A percentile compares a stretch with the other conserved stretches of the same genome.
Evolutionary conservation across 805 yeast genomes (phyloP).

Genomic region (Kodamaea nitidulidarum): DNA sequence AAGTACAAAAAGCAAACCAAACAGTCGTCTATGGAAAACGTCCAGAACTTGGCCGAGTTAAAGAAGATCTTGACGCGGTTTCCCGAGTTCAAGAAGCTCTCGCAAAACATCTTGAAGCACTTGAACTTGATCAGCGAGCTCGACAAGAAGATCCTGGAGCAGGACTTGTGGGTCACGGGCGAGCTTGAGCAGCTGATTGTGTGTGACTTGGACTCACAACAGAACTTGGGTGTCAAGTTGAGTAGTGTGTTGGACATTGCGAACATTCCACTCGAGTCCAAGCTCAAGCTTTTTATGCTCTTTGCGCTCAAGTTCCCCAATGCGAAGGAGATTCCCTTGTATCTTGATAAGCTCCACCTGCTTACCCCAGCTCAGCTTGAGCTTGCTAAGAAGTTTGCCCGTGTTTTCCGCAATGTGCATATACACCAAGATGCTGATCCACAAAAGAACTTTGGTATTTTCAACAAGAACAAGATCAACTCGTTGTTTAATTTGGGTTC

Average conservation of each 20-base stretch:
- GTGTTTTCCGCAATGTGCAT: constrained; percentile 14
- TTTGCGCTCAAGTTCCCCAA: constrained; percentile 70
- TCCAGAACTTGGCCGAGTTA: constrained; percentile 75
- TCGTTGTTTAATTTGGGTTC: constrained; percentile 27
- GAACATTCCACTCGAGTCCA: constrained; percentile 49
- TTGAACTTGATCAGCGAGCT: constrained; percentile 86
- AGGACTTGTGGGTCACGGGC: constrained; percentile 76
- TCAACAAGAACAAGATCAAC: constrained; percentile 31
- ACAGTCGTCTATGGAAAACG: constrained; percentile 50
- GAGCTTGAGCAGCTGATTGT: constrained; percentile 87
- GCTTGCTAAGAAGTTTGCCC: constrained; percentile 23
- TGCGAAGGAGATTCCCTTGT: constrained; percentile 20
- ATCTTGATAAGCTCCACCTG: constrained; percentile 27
- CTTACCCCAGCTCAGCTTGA: constrained; percentile 32
- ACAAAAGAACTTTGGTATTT: constrained; percentile 22
- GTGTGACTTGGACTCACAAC: constrained; percentile 42
- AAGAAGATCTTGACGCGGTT: constrained; percentile 86
- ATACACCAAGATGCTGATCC: constrained; percentile 11
- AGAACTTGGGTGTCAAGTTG: constrained; percentile 46
- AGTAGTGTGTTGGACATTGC: constrained; percentile 45
- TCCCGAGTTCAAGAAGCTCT: constrained; percentile 88
- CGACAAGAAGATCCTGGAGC: constrained; percentile 62
- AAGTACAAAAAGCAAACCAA: constrained; percentile 79
- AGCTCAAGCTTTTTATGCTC: constrained; percentile 67
- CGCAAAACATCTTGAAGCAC: constrained; percentile 87